Evolutionary conservation across 2,329 filamentous ascomycete genomes (phyloP).

Genomic region (Ambrosiella beaveri): DNA sequence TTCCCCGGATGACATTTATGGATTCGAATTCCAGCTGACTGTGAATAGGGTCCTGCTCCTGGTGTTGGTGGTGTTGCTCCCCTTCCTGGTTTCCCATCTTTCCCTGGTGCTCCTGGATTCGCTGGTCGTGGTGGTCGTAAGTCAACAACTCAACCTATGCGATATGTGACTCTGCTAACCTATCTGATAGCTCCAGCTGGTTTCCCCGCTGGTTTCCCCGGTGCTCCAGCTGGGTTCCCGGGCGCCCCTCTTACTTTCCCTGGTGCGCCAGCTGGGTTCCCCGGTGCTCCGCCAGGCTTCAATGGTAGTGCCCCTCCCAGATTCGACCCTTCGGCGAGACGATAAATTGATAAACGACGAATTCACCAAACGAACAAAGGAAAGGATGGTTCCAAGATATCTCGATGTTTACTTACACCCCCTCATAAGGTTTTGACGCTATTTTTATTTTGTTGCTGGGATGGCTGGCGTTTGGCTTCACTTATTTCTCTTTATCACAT

Average conservation of each 20-base stretch:
- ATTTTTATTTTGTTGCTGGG: slow-evolving; percentile 13
- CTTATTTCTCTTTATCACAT: slow-evolving; percentile 12
- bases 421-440: slow-evolving; percentile 11
- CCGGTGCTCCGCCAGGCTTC: slow-evolving; percentile 35
- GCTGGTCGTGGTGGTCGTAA: slow-evolving; percentile 31
- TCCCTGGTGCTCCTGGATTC: slow-evolving; percentile 36
- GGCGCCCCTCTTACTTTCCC: slow-evolving; percentile 26
- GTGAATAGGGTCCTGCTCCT: slow-evolving; percentile 52
- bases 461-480: slow-evolving; percentile 14
- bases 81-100: slow-evolving; percentile 39
- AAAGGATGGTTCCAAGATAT: slow-evolving; percentile 3
- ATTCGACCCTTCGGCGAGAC: slow-evolving; percentile 56
- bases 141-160: slow-evolving; percentile 17
- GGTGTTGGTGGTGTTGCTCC: slow-evolving; percentile 80
- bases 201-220: background rate
- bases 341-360: slow-evolving; percentile 22
- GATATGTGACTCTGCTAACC: background rate
- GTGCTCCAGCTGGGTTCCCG: slow-evolving; percentile 26
- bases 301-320: slow-evolving; percentile 44
- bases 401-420: background rate
- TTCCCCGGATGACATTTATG: background rate
- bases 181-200: background rate
- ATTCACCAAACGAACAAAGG: slow-evolving; percentile 1
- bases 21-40: background rate
- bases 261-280: slow-evolving; percentile 21